Conservation (phyloP, 345 rosid species). For the Atalantia buxifolia region DNA sequence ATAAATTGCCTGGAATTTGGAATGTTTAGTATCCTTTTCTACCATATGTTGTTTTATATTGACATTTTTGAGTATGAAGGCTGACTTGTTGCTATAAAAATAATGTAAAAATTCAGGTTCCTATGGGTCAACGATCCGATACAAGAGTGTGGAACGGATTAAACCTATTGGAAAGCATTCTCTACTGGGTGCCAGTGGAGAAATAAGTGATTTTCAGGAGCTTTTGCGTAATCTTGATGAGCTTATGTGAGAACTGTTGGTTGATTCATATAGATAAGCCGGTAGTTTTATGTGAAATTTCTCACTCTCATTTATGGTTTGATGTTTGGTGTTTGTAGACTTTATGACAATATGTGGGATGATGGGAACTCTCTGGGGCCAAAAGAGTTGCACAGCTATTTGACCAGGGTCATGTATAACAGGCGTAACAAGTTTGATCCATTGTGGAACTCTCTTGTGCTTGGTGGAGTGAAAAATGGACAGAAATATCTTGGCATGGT, state of each 20-base stretch:
- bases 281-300: slow-evolving; percentile 7
- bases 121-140: slow-evolving; percentile 91
- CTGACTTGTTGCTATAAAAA: background rate
- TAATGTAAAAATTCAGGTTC: slow-evolving; percentile 50
- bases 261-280: background rate
- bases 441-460: slow-evolving; percentile 93
- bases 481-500: slow-evolving; percentile 94
- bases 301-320: background rate
- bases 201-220: slow-evolving; percentile 97
- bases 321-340: slow-evolving; percentile 43
- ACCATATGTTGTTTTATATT: background rate
- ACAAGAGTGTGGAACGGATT: slow-evolving; percentile 86
- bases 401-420: slow-evolving; percentile 90
- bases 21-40: background rate
- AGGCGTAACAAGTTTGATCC: slow-evolving; percentile 97
- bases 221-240: slow-evolving; percentile 83
- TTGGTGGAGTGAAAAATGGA: slow-evolving; percentile 96
- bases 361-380: slow-evolving; percentile 99
- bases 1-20: background rate
- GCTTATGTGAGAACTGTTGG: slow-evolving; percentile 58
- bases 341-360: slow-evolving; percentile 99
- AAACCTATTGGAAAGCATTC: slow-evolving; percentile 92
- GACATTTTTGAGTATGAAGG: background rate
- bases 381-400: slow-evolving; percentile 93
- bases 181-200: slow-evolving; percentile 96